Evolutionary conservation across 805 yeast species (phyloP).

Genomic region (Yarrowia bubula): DNA sequence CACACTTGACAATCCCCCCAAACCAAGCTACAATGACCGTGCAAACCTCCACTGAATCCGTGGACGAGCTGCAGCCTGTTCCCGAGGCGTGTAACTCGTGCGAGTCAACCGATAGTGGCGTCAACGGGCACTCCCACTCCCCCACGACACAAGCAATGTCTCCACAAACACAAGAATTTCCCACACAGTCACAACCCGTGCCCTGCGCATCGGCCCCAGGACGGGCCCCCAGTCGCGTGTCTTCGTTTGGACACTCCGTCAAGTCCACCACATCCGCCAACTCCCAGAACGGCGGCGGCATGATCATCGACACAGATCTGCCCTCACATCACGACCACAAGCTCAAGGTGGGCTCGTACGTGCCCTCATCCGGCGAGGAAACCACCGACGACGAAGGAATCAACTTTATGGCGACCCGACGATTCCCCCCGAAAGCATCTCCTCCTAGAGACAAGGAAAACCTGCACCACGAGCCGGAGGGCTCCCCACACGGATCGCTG

Average conservation of each 20-base stretch:
- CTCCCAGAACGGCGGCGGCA: background rate
- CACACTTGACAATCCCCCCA: background rate
- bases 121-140: background rate
- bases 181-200: background rate
- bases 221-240: background rate
- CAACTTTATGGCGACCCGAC: slow-evolving; percentile 21
- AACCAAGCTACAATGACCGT: slow-evolving; percentile 4
- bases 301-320: slow-evolving; percentile 23
- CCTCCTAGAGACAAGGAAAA: slow-evolving; percentile 17
- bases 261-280: background rate
- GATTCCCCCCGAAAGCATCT: background rate
- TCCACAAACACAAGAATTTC: background rate
- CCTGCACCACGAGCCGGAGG: background rate
- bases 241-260: background rate
- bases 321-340: slow-evolving; percentile 20
- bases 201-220: background rate
- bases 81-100: slow-evolving; percentile 22
- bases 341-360: slow-evolving; percentile 25
- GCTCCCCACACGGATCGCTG: slow-evolving; percentile 8
- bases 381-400: slow-evolving; percentile 24
- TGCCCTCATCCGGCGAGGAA: slow-evolving; percentile 18
- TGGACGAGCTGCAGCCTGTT: slow-evolving; percentile 24
- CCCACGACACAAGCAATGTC: background rate
- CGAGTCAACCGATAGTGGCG: background rate
- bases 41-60: slow-evolving; percentile 20